These are phyloP conservation scores for Pilobolus umbonatus DNA, from an alignment of 192 early-diverging fungal species.

Conservation along the genomic window DNA sequence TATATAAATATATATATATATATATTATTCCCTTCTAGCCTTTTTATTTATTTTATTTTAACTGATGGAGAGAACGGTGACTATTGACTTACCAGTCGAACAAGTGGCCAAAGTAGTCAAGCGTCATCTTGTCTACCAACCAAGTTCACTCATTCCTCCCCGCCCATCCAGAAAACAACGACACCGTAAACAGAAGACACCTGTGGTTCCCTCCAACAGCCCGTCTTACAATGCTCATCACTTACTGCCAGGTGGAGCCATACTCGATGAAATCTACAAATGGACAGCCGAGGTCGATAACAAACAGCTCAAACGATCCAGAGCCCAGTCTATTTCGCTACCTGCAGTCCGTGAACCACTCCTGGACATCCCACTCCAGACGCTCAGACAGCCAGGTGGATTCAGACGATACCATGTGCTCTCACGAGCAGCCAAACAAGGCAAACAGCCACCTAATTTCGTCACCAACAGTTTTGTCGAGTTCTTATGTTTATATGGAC, in stretches of 20 bases:
- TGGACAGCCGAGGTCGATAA: conserved; percentile 72
- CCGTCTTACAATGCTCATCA: conserved; percentile 38
- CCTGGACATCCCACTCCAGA: conserved; percentile 10
- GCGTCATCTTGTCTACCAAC: conserved; percentile 64
- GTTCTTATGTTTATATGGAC: conserved; percentile 88
- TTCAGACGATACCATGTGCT: conserved; percentile 85
- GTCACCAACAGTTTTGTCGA: conserved; percentile 91
- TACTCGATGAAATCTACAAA: conserved; percentile 84
- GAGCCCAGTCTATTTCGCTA: conserved; percentile 32
- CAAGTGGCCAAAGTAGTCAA: conserved; percentile 62
- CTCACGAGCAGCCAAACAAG: conserved; percentile 64
- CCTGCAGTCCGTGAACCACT: conserved; percentile 10
- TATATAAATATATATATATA: conserved; percentile 4
- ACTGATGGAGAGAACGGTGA: conserved; percentile 25
- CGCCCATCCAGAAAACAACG: conserved; percentile 20
- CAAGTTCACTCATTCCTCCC: conserved; percentile 37
- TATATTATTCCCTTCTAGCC: not conserved
- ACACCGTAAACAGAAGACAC: conserved; percentile 13
- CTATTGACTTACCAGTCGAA: conserved; percentile 47
- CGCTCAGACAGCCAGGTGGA: conserved; percentile 73
- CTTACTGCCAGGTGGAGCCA: conserved; percentile 65
- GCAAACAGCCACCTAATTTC: conserved; percentile 66
- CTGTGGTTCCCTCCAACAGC: conserved; percentile 22
- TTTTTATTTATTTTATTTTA: too few species aligned
- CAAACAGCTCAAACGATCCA: conserved; percentile 25